Evolutionary conservation across 306 rosid species (phyloP).

Genomic region (Myrica gale): DNA sequence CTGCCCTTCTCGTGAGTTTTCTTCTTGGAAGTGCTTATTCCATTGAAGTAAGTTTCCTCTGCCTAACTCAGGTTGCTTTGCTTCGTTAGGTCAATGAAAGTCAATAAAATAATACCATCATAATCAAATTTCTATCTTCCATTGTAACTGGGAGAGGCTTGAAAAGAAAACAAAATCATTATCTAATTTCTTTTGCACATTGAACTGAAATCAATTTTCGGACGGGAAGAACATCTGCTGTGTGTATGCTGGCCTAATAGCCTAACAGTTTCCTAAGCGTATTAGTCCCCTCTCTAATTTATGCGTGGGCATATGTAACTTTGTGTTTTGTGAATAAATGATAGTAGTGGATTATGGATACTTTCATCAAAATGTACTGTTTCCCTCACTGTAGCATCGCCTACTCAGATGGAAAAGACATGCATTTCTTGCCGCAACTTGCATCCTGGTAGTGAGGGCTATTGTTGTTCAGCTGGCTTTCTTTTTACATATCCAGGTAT

Average conservation of each 20-base stretch:
- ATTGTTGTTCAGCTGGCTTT: conserved; percentile 26
- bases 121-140: not conserved
- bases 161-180: not conserved
- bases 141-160: not conserved
- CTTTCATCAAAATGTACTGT: not conserved
- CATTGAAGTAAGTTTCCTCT: conserved; percentile 16
- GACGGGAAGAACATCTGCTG: no score
- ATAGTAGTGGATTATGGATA: not conserved
- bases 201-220: not conserved
- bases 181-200: not conserved
- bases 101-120: not conserved
- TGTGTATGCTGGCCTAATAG: not conserved
- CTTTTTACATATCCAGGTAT: conserved; percentile 29
- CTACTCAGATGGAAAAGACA: conserved; percentile 33
- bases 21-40: conserved; percentile 29
- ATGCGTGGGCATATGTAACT: no score
- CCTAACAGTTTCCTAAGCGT: not conserved
- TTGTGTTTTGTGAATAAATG: not conserved
- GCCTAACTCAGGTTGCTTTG: not conserved
- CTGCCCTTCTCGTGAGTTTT: conserved; percentile 22
- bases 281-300: no score
- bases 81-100: not conserved
- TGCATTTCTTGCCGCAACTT: conserved; percentile 27
- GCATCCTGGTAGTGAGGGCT: conserved; percentile 31
- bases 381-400: conserved; percentile 7